Base-by-base conservation (phyloP, 192 early-diverging fungal species). In the Coemansia sp. region DNA sequence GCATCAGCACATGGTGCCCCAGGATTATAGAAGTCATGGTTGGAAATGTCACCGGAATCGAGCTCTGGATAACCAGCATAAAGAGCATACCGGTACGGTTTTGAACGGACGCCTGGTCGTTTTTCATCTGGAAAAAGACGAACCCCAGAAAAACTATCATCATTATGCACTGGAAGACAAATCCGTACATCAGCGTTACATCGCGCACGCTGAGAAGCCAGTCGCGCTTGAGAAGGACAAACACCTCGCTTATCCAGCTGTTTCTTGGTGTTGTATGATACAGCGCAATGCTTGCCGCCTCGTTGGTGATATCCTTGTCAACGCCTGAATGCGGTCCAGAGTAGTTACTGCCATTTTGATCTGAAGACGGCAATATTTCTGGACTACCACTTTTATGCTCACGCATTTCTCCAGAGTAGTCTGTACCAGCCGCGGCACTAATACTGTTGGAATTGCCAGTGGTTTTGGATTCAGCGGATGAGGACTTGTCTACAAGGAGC, bases 11-110 rank as follows among this genome's bases (percentile, higher is more conserved):
- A 25, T 49, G 67, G 19, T 76, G 77, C 22, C 81, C 71, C 12
- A 63, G 20, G 12, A 75, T 71, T 38, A 83, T 72, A 7, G 70
- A 41, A 1, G 59, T 65, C 66, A 78, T 68, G 50, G 57, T 67
- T 10, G 87, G 87, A 68, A 86, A 81, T 17, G 88, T 71, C 13
- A 83, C 72, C 7, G 77, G 73, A 64, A 86, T 85, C 0, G 80
- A 74, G 54, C 74, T 64, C 38, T 81, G 70, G 44, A 82, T 74
- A 39, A 86, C 68, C 44, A 74, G 69, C 7, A 84, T 40, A 7
- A 69, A 75, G 56, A 73, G 72, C 48, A 75, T 51, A 9, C 81
- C 81, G 20, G 75, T 75, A 42, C 81, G 72, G 70, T 83, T 83
- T 64, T 83, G 81, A 46, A 83, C 68, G 2, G 75, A 77, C 0